Percentiles rank a stretch among this genome's conserved stretches.
Conservation (phyloP, 495 filamentous ascomycete genomes). For the Podospora sp. region DNA sequence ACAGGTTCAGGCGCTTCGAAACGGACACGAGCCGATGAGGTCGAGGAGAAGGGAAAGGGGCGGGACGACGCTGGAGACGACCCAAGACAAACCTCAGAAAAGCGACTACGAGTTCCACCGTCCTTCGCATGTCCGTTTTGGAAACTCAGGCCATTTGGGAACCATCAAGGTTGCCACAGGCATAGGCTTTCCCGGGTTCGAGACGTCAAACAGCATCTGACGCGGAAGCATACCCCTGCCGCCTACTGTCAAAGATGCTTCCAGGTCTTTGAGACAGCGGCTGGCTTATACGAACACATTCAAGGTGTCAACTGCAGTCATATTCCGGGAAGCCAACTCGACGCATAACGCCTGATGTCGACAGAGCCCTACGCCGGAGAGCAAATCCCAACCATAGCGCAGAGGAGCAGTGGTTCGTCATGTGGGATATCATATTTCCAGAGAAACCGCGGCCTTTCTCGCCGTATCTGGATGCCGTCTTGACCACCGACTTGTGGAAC, state of each 20-base stretch:
- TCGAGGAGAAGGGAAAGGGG: neutral
- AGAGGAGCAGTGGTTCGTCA: neutral
- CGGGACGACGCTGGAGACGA: neutral
- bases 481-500: neutral
- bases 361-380: neutral
- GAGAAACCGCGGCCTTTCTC: neutral
- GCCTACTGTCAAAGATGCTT: neutral
- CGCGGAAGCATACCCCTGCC: neutral
- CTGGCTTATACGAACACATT: constrained; percentile 6
- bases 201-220: neutral
- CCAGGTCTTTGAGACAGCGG: constrained; percentile 1
- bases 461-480: neutral
- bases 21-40: neutral
- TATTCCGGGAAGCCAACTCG: neutral
- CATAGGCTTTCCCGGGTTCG: neutral
- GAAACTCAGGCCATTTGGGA: neutral
- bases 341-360: neutral
- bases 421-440: neutral
- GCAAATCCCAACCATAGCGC: neutral
- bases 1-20: neutral
- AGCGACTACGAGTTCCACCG: neutral
- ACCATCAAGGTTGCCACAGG: neutral
- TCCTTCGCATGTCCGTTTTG: neutral
- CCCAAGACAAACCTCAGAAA: neutral
- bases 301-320: neutral